phyloP scores from a whole-genome alignment of 495 filamentous ascomycete species.

The Penicillium manginii region DNA sequence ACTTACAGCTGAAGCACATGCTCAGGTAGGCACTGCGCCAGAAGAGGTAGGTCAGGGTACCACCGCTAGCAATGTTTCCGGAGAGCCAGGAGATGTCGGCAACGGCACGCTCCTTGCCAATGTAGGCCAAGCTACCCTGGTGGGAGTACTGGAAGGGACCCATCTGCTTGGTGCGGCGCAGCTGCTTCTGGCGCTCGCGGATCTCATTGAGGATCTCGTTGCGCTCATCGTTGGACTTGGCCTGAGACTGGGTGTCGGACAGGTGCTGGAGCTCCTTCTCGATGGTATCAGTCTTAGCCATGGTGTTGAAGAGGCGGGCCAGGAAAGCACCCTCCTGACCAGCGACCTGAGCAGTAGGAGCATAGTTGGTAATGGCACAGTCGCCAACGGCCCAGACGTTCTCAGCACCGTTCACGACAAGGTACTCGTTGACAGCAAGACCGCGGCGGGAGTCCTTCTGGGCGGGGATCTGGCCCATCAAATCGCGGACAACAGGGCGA shows the following conservation, averaged over 20 bases:
- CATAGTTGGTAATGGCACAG: slow-evolving; percentile 94
- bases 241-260: slow-evolving; percentile 65
- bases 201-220: slow-evolving; percentile 69
- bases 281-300: slow-evolving; percentile 85
- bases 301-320: slow-evolving; percentile 94
- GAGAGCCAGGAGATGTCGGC: slow-evolving; percentile 97
- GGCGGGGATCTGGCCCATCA: slow-evolving; percentile 89
- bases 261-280: slow-evolving; percentile 70
- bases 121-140: slow-evolving; percentile 95
- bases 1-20: slow-evolving; percentile 99
- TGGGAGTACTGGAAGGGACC: slow-evolving; percentile 98
- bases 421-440: slow-evolving; percentile 95
- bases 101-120: slow-evolving; percentile 96
- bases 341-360: slow-evolving; percentile 95
- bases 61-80: slow-evolving; percentile 89
- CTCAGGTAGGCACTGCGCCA: slow-evolving; percentile 97
- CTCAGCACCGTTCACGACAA: slow-evolving; percentile 94
- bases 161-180: slow-evolving; percentile 87
- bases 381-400: slow-evolving; percentile 94
- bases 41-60: slow-evolving; percentile 85
- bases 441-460: slow-evolving; percentile 95
- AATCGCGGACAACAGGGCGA: slow-evolving; percentile 82
- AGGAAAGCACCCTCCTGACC: slow-evolving; percentile 95
- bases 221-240: slow-evolving; percentile 59
- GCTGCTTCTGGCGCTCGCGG: slow-evolving; percentile 79